These are phyloP conservation scores for Pleurotus ostreatus DNA, from an alignment of 768 basidiomycete genomes.

Conservation along the genomic window DNA sequence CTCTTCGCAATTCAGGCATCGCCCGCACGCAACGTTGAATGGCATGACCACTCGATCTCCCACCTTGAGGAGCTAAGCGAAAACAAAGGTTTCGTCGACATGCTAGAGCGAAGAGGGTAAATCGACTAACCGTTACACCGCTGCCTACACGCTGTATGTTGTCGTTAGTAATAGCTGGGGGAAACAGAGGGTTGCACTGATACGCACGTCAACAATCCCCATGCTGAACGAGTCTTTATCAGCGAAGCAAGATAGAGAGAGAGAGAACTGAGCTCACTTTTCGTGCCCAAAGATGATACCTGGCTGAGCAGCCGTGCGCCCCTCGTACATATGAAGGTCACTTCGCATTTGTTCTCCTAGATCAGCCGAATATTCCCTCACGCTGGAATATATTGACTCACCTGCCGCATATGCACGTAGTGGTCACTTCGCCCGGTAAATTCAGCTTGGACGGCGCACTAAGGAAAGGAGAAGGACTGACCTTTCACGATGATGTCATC, in stretches of 20 bases:
- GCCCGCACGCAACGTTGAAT: slow-evolving; percentile 57
- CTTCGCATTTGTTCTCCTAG: slow-evolving; percentile 17
- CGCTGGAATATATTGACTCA: slow-evolving; percentile 10
- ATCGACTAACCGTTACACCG: slow-evolving; percentile 34
- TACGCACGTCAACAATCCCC: slow-evolving; percentile 44
- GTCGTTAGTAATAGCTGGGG: too few relatives aligned
- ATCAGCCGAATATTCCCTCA: background rate
- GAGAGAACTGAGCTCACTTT: slow-evolving; percentile 28
- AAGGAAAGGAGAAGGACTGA: slow-evolving; percentile 11
- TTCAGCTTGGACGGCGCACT: background rate
- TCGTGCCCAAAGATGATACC: slow-evolving; percentile 54
- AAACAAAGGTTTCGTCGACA: background rate
- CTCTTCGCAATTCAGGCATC: slow-evolving; percentile 54
- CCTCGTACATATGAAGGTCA: slow-evolving; percentile 56
- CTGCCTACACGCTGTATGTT: slow-evolving; percentile 34
- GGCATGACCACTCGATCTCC: slow-evolving; percentile 61
- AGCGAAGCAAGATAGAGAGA: background rate
- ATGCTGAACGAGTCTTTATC: slow-evolving; percentile 23
- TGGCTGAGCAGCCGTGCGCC: slow-evolving; percentile 44
- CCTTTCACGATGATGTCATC: slow-evolving; percentile 51
- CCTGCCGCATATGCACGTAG: slow-evolving; percentile 51
- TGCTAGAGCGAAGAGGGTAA: background rate
- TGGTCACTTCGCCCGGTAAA: slow-evolving; percentile 34
- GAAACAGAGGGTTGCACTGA: too few relatives aligned
- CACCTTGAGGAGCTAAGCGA: slow-evolving; percentile 40